Evolutionary conservation across 345 rosid species (phyloP).

Genomic region (Geranium brycei): DNA sequence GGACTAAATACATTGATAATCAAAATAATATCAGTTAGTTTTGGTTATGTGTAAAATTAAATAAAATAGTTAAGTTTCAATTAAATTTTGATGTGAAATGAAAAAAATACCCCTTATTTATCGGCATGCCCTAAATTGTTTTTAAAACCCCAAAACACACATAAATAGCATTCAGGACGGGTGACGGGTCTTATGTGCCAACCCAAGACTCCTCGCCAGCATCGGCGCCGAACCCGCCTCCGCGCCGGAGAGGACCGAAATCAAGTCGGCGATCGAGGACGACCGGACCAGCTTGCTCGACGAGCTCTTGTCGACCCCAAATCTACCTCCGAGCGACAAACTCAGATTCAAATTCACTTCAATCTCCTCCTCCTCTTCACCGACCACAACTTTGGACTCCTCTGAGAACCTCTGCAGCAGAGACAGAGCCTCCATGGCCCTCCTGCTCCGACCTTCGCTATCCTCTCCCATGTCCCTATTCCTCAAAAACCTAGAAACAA

Average conservation of each 20-base stretch:
- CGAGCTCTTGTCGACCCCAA: conserved; percentile 66
- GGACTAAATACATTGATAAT: too few relatives aligned
- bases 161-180: too few relatives aligned
- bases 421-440: too few relatives aligned
- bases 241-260: conserved; percentile 6
- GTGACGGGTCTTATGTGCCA: too few relatives aligned
- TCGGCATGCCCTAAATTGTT: too few relatives aligned
- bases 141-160: too few relatives aligned
- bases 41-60: too few relatives aligned
- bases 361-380: conserved; percentile 14
- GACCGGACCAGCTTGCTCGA: conserved; percentile 42
- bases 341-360: conserved; percentile 78
- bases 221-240: conserved; percentile 10
- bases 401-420: conserved; percentile 39
- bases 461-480: conserved; percentile 39
- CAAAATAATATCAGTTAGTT: too few relatives aligned
- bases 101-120: too few relatives aligned
- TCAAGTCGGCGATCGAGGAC: conserved; percentile 50
- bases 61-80: too few relatives aligned
- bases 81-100: too few relatives aligned
- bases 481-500: not conserved
- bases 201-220: conserved; percentile 21
- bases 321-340: conserved; percentile 72
- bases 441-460: conserved; percentile 20
- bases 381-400: conserved; percentile 11